Evolutionary conservation across 768 basidiomycete species (phyloP).

Genomic region (Mycena crocata): DNA sequence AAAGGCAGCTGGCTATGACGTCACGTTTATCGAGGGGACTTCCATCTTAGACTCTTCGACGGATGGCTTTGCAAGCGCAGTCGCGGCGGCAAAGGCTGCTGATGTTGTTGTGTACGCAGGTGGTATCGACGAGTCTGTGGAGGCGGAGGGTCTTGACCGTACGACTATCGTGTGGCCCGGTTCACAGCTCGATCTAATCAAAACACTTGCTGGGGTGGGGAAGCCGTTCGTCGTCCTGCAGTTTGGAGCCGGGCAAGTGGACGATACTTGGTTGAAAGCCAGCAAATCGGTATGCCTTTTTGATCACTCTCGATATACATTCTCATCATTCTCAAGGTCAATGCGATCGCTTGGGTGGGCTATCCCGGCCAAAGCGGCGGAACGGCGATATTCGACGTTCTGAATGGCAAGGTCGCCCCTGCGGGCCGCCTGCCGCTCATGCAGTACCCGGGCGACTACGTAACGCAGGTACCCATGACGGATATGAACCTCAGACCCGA

Average conservation of each 20-base stretch:
- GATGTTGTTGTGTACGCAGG: slow-evolving; percentile 66
- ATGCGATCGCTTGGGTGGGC: slow-evolving; percentile 67
- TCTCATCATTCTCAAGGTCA: slow-evolving; percentile 50
- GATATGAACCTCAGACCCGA: slow-evolving; percentile 68
- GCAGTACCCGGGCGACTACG: slow-evolving; percentile 64
- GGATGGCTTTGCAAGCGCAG: slow-evolving; percentile 59
- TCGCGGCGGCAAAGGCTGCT: slow-evolving; percentile 59
- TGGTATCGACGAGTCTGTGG: slow-evolving; percentile 64
- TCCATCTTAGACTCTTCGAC: slow-evolving; percentile 50
- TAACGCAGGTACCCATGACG: slow-evolving; percentile 63
- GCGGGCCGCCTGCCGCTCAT: slow-evolving; percentile 67
- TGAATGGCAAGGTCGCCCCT: slow-evolving; percentile 63
- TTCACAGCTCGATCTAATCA: slow-evolving; percentile 62
- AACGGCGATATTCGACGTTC: slow-evolving; percentile 62
- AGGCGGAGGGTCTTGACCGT: slow-evolving; percentile 62
- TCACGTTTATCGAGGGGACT: slow-evolving; percentile 57
- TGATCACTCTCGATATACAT: not conserved
- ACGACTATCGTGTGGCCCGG: slow-evolving; percentile 66
- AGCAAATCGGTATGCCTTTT: slow-evolving; percentile 49
- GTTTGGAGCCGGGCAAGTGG: slow-evolving; percentile 69
- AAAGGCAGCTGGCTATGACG: slow-evolving; percentile 57
- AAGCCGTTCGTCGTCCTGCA: slow-evolving; percentile 69
- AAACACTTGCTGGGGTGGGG: slow-evolving; percentile 54
- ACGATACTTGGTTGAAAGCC: slow-evolving; percentile 56
- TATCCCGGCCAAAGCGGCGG: slow-evolving; percentile 70